Evolutionary conservation across 495 filamentous ascomycete species (phyloP), one percentile per base, ranked within the genome.

Genomic region (Tuber aestivum): DNA sequence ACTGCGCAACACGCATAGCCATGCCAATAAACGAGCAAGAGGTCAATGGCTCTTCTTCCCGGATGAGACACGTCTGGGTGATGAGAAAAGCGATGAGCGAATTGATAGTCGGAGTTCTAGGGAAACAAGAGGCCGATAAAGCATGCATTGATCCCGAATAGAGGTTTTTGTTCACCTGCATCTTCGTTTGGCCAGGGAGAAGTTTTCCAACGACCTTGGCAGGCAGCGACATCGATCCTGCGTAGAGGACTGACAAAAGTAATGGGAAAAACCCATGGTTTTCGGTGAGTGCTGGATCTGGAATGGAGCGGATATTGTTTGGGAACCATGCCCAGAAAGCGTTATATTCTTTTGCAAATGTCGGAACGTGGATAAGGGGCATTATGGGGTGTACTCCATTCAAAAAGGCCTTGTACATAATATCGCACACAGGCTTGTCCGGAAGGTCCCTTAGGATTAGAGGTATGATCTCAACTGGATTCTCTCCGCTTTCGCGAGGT

Each of bases 1-100:
- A 90, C 75, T 92, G 90, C 0, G 91, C 91, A 35, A 82, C 78
- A 0, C 80, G 76, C 80, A 82, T 82, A 41, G 80, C 80, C 70
- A 78, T 76, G 7, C 80, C 80, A 32, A 82, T 71, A 65, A 82
- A 82, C 38, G 79, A 76, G 70, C 79, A 82, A 23, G 76, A 79
- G 14, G 80, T 79, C 38, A 82, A 61, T 21, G 80, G 80, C 44
- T 82, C 80, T 37, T 82, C 80, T 72, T 82, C 80, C 37, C 80
- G 76, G 40, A 82, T 79, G 48, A 79, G 72, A 48, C 80, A 82
- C 4, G 80, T 82, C 72, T 82, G 79, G 2, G 79, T 72, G 5
- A 82, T 79, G 20, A 82, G 70, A 75, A 79, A 82, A 50, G 76
- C 75, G 32, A 77, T 77, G 61, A 82, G 77, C 10, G 80, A 82